These are phyloP conservation scores for Penium margaritaceum DNA, from an alignment of 139 green algal species.

Conservation along the genomic window DNA sequence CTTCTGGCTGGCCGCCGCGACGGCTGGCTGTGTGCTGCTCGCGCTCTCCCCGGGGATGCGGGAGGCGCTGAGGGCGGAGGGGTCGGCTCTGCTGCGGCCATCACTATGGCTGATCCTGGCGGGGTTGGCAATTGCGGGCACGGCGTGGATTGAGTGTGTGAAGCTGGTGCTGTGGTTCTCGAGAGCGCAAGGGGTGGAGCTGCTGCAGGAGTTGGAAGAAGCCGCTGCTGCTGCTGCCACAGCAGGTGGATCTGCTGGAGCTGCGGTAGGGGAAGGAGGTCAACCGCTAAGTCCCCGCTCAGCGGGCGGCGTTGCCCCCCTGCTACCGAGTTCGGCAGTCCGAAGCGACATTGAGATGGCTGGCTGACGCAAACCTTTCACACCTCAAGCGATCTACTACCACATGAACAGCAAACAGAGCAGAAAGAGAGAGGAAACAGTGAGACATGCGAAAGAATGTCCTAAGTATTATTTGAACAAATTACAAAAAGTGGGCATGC, in stretches of 20 bases:
- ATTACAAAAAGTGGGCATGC: no score
- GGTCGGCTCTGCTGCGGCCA: neutral
- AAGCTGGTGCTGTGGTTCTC: neutral
- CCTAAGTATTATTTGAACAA: no score
- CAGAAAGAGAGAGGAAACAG: no score
- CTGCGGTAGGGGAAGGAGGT: neutral
- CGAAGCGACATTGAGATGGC: neutral
- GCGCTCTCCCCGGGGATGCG: neutral
- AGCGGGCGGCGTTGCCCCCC: neutral
- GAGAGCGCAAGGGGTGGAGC: neutral
- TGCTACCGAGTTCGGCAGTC: neutral
- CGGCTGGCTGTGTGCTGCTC: neutral
- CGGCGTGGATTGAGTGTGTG: neutral
- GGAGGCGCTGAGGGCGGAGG: neutral
- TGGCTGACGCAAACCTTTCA: no score
- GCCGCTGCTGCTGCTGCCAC: no score
- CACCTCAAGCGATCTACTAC: no score
- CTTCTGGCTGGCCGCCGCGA: neutral
- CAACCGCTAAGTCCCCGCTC: neutral
- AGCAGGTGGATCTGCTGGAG: no score
- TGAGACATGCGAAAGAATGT: no score
- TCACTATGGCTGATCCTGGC: neutral
- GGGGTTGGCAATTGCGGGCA: neutral
- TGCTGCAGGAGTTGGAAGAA: neutral
- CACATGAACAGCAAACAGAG: no score